Conservation (phyloP, 2,329 filamentous ascomycete genomes). For the Microsporum ferrugineum region DNA sequence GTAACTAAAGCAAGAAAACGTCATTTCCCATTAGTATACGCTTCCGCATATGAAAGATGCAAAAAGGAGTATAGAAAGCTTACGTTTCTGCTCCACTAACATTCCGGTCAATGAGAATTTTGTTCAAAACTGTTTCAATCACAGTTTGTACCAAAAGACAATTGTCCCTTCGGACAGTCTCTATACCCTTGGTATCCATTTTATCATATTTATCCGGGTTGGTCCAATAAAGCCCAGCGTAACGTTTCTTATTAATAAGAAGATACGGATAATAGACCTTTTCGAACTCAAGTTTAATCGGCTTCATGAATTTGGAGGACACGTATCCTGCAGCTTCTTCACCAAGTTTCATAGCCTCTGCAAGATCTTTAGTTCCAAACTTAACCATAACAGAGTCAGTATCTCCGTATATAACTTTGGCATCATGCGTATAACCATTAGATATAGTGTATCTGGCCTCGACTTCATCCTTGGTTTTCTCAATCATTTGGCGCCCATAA, state of each 20-base stretch:
- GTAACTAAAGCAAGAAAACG: slow-evolving; percentile 47
- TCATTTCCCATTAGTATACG: slow-evolving; percentile 26
- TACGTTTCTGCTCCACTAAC: slow-evolving; percentile 86
- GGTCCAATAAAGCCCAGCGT: slow-evolving; percentile 96
- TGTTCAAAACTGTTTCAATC: slow-evolving; percentile 89
- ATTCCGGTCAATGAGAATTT: slow-evolving; percentile 90
- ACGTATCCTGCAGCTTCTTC: slow-evolving; percentile 82
- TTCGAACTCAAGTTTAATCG: slow-evolving; percentile 98
- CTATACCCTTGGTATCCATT: slow-evolving; percentile 99
- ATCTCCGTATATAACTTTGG: slow-evolving; percentile 95
- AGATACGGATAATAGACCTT: slow-evolving; percentile 98
- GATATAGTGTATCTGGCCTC: slow-evolving; percentile 80
- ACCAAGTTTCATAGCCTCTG: slow-evolving; percentile 87
- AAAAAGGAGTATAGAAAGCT: slow-evolving; percentile 31
- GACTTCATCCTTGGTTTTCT: slow-evolving; percentile 93
- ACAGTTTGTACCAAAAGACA: slow-evolving; percentile 91
- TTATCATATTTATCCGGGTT: slow-evolving; percentile 92
- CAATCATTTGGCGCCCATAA: slow-evolving; percentile 98
- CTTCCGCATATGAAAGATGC: neutral
- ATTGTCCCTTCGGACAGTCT: slow-evolving; percentile 94
- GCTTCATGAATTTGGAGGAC: slow-evolving; percentile 84
- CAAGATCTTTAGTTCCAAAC: slow-evolving; percentile 79
- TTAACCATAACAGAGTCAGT: slow-evolving; percentile 99
- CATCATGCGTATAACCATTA: slow-evolving; percentile 89
- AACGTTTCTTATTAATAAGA: slow-evolving; percentile 99